Conservation (phyloP, 2,329 filamentous ascomycete species). For the Pyricularia sp. region DNA sequence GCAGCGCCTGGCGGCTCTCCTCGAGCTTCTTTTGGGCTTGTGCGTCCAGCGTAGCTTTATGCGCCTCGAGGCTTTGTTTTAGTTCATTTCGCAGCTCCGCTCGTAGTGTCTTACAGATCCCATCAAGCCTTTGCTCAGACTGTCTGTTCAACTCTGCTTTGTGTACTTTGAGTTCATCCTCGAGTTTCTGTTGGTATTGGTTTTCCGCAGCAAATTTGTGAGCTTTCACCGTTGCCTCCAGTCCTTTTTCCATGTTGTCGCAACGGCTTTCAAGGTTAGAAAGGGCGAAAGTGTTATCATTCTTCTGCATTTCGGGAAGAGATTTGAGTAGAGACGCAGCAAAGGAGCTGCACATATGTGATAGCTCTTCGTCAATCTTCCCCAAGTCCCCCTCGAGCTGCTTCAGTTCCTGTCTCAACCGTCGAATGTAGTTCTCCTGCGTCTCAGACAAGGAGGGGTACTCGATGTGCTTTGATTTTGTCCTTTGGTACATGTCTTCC, state of each 20-base stretch:
- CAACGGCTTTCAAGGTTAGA: not conserved
- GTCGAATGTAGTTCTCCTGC: not conserved
- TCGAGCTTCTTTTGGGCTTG: not conserved
- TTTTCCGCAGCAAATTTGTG: not conserved
- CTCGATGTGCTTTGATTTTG: conserved; percentile 4
- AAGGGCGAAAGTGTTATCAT: not conserved
- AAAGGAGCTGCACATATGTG: not conserved
- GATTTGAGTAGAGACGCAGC: not conserved
- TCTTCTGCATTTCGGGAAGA: conserved; percentile 1
- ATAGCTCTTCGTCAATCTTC: not conserved
- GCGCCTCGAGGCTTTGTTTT: not conserved
- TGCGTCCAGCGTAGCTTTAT: not conserved
- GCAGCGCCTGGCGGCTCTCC: not conserved
- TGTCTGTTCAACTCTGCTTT: not conserved
- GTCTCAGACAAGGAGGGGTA: conserved; percentile 8
- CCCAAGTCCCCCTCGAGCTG: not conserved
- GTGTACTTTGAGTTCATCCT: not conserved
- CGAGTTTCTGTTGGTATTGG: not conserved
- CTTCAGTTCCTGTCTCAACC: not conserved
- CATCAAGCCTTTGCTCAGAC: not conserved
- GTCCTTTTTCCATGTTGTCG: not conserved
- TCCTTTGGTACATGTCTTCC: conserved; percentile 1
- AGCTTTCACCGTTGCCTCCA: not conserved
- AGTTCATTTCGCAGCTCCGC: not conserved
- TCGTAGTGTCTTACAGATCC: not conserved